These are phyloP conservation scores for Emmonsia crescens DNA, from an alignment of 2,329 filamentous ascomycete species.

Conservation along the genomic window DNA sequence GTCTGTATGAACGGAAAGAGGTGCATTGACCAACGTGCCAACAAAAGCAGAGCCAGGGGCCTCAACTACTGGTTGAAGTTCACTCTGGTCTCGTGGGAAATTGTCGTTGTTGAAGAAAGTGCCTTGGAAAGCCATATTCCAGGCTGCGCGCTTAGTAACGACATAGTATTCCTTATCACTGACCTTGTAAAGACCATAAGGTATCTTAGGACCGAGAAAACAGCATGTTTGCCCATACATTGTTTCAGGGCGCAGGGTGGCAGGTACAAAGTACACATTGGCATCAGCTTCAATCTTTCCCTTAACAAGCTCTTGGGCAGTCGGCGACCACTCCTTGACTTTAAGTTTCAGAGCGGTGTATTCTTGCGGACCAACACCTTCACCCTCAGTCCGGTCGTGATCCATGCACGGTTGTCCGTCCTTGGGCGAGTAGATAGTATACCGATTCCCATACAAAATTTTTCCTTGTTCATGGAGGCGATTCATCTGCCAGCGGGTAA, in stretches of 20 bases:
- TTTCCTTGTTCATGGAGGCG: constrained; percentile 79
- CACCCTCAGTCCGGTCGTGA: constrained; percentile 70
- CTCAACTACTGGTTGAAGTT: constrained; percentile 62
- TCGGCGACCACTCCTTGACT: constrained; percentile 77
- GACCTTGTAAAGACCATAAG: constrained; percentile 78
- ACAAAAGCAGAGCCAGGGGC: constrained; percentile 69
- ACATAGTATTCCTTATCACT: constrained; percentile 72
- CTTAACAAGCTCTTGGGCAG: constrained; percentile 59
- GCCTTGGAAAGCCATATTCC: constrained; percentile 94
- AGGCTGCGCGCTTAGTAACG: constrained; percentile 68
- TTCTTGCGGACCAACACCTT: constrained; percentile 76
- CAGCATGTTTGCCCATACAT: constrained; percentile 98
- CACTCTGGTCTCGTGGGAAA: constrained; percentile 52
- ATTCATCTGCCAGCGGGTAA: constrained; percentile 96
- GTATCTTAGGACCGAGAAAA: constrained; percentile 83
- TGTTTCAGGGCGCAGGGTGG: constrained; percentile 87
- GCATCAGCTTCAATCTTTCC: constrained; percentile 68
- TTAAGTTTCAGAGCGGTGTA: constrained; percentile 89
- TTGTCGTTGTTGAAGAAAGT: constrained; percentile 52
- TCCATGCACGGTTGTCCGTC: constrained; percentile 82
- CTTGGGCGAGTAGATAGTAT: constrained; percentile 87
- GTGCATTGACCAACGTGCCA: constrained; percentile 80
- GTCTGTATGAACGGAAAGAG: constrained; percentile 72
- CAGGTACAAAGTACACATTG: constrained; percentile 80
- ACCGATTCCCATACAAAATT: constrained; percentile 86